Base-by-base conservation (phyloP, 495 filamentous ascomycete genomes). In the Penicillium herquei region DNA sequence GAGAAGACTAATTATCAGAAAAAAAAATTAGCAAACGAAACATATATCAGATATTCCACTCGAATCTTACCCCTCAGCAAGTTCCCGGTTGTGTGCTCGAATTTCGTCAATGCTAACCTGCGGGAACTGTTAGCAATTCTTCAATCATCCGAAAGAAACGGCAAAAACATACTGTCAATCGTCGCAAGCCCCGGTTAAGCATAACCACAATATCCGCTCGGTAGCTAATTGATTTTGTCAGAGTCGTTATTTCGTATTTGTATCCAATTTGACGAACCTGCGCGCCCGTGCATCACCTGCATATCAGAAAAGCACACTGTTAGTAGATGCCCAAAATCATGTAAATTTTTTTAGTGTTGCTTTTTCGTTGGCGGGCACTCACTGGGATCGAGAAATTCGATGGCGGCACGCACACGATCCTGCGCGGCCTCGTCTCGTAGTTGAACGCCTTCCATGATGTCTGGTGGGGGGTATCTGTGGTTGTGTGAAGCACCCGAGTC, bases 101-200 rank as follows among this genome's bases (percentile, higher is more conserved):
- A 98, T 89, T 66, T 97, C 91, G 74, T 98, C 95, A 55, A 99
- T 81, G 77, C 91, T 96, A 64, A 98, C 89, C 74, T 91, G 72
- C 39, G 33, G 48, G 10, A 53, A 58, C 54, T 37, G 42, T 70
- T 49, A 72, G 61, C 51, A 45, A 30, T 41, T 35, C 6, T 41
- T 54, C 26, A 7, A 39, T 33, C 30, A 45, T 52, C 47, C 30
- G 7, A 37, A 31, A 33, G 43, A 39, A 39, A 49, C 13, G 6
- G 12, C 34, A 46, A 41, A 14, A 40, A 69, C 80, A 52, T 63
- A 84, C 84, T 52, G 73, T 80, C 51, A 87, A 80, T 64, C 92
- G 81, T 56, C 89, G 82, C 62, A 90, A 76, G 56, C 87, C 89
- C 61, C 90, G 89, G 68, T 95, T 91, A 41, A 98, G 82, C 92